Conservation (phyloP, 2,329 filamentous ascomycete species). For the Fonsecaea erecta region DNA sequence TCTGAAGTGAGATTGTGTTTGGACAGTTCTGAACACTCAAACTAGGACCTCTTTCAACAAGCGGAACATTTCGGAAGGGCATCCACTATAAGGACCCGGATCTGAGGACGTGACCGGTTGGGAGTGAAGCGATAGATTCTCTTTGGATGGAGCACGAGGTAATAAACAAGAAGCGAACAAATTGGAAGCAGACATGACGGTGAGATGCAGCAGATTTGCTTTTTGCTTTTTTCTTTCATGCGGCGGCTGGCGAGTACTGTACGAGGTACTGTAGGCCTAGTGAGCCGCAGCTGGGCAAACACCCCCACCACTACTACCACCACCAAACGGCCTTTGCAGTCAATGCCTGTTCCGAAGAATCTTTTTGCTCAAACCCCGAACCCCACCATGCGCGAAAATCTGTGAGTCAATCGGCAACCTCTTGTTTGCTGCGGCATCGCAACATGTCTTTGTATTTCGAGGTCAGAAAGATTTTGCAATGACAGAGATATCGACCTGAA, state of each 20-base stretch:
- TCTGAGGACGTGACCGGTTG: neutral
- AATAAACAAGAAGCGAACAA: neutral
- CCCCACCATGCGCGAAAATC: slow-evolving; percentile 2
- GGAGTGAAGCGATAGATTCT: neutral
- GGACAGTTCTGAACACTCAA: neutral
- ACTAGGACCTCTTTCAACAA: too few relatives aligned
- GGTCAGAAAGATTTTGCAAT: neutral
- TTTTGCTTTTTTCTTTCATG: neutral
- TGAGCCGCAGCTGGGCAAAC: neutral
- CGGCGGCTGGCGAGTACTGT: too few relatives aligned
- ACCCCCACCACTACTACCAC: neutral
- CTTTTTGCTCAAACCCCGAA: neutral
- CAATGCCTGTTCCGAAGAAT: neutral
- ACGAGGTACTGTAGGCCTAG: too few relatives aligned
- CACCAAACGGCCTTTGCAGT: neutral
- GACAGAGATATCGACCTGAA: neutral
- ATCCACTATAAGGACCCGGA: neutral
- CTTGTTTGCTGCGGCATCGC: slow-evolving; percentile 30
- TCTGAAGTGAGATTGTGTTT: neutral
- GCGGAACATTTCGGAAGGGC: neutral
- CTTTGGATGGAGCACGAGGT: neutral
- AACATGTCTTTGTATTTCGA: neutral
- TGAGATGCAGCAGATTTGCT: neutral
- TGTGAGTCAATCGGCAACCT: neutral
- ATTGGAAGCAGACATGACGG: neutral